Base-by-base conservation (phyloP, 2,329 filamentous ascomycete species). In the Penicillium rolfsii region DNA sequence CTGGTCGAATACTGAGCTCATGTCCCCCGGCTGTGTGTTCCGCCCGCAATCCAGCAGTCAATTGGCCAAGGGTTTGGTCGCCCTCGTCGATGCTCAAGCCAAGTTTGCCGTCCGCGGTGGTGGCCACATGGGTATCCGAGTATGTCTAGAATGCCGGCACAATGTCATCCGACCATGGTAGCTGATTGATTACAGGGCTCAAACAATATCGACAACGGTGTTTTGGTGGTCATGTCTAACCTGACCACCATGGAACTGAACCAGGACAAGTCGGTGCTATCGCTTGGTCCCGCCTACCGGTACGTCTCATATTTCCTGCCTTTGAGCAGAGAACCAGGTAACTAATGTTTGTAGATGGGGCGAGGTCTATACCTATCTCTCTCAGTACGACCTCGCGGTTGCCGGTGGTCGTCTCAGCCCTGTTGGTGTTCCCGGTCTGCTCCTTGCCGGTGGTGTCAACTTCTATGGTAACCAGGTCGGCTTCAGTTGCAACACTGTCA, bases 1-100 rank as follows among this genome's bases (percentile, higher is more conserved):
- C 64, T 75, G 74, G 74, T 75, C 74, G 12, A 74, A 75, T 61
- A 76, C 73, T 11, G 71, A 76, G 67, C 64, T 74, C 40, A 62
- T 74, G 64, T 66, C 64, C 28, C 73, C 74, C 4, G 67, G 64
- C 8, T 76, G 74, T 49, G 70, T 76, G n/a, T 75, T 74, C 61
- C 73, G 74, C 19, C 74, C 74, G 14, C 60, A 70, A 38, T 70
- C 66, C 3, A 68, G 66, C 28, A 49, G 38, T 3, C 64, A 75
- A 35, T 58, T 76, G 28, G 69, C 68, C 1, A 5, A 67, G 22
- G 73, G 65, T 3, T 38, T 76, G 14, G 30, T 59, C 40, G 55
- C 59, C 12, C 59, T 73, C 58, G 64, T 64, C 26, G 43, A 61
- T 5, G 63, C 61, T 5, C 49, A 71, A 38, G 68, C 69, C n/a